These are phyloP conservation scores for Deuterostichococcus epilithicus DNA, from an alignment of 139 green algal species.

Conservation along the genomic window DNA sequence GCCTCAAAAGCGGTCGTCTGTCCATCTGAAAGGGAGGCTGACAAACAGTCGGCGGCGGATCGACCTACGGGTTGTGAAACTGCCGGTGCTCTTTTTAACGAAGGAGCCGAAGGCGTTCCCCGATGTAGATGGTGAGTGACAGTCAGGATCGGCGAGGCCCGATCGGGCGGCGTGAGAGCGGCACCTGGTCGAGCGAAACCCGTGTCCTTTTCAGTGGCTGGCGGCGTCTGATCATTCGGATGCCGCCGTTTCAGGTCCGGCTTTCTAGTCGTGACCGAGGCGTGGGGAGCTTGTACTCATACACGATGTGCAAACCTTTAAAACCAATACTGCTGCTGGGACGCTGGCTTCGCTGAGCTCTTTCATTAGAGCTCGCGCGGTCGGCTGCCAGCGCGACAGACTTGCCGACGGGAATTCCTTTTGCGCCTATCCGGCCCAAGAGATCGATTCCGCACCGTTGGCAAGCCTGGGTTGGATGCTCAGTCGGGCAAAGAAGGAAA, in stretches of 20 bases:
- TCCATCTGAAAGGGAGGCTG: background rate
- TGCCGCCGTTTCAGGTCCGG: background rate
- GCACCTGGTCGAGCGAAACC: background rate
- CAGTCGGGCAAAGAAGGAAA: slow-evolving; percentile 29
- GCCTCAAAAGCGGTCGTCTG: background rate
- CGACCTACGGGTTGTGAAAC: background rate
- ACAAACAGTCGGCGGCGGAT: background rate
- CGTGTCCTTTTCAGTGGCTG: slow-evolving; percentile 6
- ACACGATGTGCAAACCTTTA: slow-evolving; percentile 47
- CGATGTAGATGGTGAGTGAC: slow-evolving; percentile 29
- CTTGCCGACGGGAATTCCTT: slow-evolving; percentile 25
- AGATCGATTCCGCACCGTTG: slow-evolving; percentile 28
- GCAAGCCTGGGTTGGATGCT: slow-evolving; percentile 19
- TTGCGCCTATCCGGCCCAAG: background rate
- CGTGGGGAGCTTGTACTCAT: slow-evolving; percentile 41
- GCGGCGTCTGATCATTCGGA: background rate
- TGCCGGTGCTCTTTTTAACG: background rate
- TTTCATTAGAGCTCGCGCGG: background rate
- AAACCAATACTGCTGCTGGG: slow-evolving; percentile 24
- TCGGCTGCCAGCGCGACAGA: slow-evolving; percentile 26
- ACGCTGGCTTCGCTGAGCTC: background rate
- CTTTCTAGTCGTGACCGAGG: background rate
- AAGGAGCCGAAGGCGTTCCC: background rate
- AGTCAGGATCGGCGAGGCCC: slow-evolving; percentile 6
- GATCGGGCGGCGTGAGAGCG: slow-evolving; percentile 3